phyloP scores from a whole-genome alignment of 441 rosid genomes.

The Breynia disticha region DNA sequence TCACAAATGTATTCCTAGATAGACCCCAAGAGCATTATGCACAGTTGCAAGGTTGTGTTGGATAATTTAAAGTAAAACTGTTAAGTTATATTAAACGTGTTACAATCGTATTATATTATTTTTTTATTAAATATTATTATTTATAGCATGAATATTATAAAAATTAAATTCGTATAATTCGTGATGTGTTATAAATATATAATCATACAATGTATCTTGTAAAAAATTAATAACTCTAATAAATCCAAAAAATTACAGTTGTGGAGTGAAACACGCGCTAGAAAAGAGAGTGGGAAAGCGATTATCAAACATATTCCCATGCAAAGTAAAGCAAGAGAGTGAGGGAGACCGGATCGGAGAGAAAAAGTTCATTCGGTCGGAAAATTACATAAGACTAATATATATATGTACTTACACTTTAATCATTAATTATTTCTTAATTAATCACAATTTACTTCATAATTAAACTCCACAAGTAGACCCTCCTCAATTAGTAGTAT shows the following conservation, averaged over 20 bases:
- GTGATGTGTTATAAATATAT: too few species aligned
- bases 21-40: too few species aligned
- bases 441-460: background rate
- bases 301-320: conserved; percentile 34
- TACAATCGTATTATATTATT: too few species aligned
- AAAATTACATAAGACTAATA: background rate
- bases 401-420: background rate
- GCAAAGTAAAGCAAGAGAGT: conserved; percentile 27
- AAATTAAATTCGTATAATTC: too few species aligned
- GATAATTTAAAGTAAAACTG: too few species aligned
- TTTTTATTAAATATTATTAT: too few species aligned
- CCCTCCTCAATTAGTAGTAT: background rate
- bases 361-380: conserved; percentile 15
- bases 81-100: too few species aligned
- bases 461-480: background rate
- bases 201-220: too few species aligned
- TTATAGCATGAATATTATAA: too few species aligned
- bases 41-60: too few species aligned
- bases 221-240: background rate
- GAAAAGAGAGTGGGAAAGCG: conserved; percentile 22
- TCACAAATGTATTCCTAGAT: too few species aligned
- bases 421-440: background rate
- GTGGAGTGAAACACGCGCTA: conserved; percentile 18
- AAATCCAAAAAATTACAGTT: background rate
- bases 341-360: conserved; percentile 20